Conservation (phyloP, 2,329 filamentous ascomycete genomes). For the Trichoderma gracile region DNA sequence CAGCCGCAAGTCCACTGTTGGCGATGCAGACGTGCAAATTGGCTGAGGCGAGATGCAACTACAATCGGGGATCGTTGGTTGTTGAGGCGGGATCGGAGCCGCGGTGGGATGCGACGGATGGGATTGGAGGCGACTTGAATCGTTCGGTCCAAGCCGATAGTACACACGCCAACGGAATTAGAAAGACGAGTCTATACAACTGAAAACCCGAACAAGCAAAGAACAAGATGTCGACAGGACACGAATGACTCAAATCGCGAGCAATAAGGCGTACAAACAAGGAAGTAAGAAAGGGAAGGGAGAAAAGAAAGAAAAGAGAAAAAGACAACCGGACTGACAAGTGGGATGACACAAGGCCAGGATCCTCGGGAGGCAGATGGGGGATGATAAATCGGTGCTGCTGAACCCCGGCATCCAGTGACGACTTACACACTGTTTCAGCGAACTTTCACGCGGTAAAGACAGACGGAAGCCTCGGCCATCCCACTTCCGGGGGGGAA, state of each 20-base stretch:
- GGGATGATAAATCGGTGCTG: conserved; percentile 22
- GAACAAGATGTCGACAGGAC: neutral
- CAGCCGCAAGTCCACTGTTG: neutral
- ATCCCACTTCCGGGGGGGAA: conserved; percentile 16
- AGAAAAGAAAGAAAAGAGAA: too few relatives aligned
- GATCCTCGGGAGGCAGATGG: neutral
- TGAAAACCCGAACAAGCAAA: neutral
- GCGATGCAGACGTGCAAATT: neutral
- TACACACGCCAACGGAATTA: too few relatives aligned
- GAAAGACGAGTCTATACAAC: neutral
- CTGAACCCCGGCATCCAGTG: neutral
- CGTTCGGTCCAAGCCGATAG: neutral
- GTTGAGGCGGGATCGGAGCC: conserved; percentile 11
- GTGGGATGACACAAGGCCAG: neutral
- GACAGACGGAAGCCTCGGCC: neutral
- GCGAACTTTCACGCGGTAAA: too few relatives aligned
- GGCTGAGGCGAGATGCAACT: neutral
- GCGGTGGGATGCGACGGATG: conserved; percentile 12
- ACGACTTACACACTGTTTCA: neutral
- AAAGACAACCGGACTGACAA: too few relatives aligned
- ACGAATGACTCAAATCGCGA: neutral
- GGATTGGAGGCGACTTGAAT: neutral
- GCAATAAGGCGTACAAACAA: neutral
- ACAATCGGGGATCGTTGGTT: neutral
- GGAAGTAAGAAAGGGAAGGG: too few relatives aligned